Conservation (phyloP, 805 yeast species). For the Sungouiella thailandica region DNA sequence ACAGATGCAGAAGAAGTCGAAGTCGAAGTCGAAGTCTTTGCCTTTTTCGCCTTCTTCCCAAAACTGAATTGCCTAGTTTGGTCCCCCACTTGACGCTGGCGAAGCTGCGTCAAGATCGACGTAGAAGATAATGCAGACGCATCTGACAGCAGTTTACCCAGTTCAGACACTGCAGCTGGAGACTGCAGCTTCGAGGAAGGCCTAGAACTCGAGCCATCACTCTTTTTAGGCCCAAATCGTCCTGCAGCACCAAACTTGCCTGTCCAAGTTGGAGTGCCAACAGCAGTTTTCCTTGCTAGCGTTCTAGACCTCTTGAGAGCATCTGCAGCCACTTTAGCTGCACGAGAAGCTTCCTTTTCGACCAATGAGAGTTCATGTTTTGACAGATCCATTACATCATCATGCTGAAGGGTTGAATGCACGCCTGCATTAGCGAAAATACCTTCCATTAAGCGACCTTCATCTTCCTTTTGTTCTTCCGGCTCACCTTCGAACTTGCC, state of each 20-base stretch:
- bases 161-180: too few species aligned
- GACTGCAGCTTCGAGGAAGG: too few species aligned
- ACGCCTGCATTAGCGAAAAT: constrained; percentile 68
- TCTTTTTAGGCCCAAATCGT: constrained; percentile 30
- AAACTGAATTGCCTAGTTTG: constrained; percentile 5
- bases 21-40: too few species aligned
- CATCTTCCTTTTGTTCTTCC: constrained; percentile 28
- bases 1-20: too few species aligned
- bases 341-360: constrained; percentile 60
- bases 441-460: constrained; percentile 67
- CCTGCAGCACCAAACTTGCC: constrained; percentile 90
- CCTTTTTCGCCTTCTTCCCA: constrained; percentile 5
- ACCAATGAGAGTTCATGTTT: constrained; percentile 50
- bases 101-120: constrained; percentile 45
- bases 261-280: constrained; percentile 95
- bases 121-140: constrained; percentile 34
- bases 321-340: constrained; percentile 48
- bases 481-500: constrained; percentile 57
- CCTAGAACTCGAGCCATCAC: not conserved
- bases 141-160: not conserved
- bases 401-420: constrained; percentile 75
- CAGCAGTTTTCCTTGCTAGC: constrained; percentile 37
- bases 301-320: constrained; percentile 60
- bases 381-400: constrained; percentile 57
- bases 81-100: constrained; percentile 37